Conservation (phyloP, 2,329 filamentous ascomycete genomes). For the Penicillium sp. region DNA sequence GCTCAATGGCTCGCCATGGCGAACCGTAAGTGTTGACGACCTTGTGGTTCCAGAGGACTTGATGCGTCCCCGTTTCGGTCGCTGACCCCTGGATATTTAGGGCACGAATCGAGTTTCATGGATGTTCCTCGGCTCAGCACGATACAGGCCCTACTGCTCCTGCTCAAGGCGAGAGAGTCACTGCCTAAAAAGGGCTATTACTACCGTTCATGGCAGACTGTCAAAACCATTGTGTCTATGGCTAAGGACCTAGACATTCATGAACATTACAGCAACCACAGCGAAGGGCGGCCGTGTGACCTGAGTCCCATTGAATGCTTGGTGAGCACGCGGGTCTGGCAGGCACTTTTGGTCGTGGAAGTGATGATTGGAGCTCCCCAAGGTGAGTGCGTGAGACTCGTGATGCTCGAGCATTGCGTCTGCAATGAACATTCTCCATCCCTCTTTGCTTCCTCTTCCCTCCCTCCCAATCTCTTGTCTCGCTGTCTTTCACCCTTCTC, state of each 20-base stretch:
- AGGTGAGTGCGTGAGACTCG: constrained; percentile 49
- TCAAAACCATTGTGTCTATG: constrained; percentile 89
- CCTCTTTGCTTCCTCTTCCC: too few species aligned
- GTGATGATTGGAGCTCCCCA: constrained; percentile 91
- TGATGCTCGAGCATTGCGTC: too few species aligned
- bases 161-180: constrained; percentile 88
- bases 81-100: constrained; percentile 38
- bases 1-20: constrained; percentile 91
- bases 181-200: constrained; percentile 90
- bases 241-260: constrained; percentile 84
- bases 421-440: too few species aligned
- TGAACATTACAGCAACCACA: constrained; percentile 76
- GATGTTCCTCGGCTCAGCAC: constrained; percentile 86
- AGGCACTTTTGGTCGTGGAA: constrained; percentile 77
- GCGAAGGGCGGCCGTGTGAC: constrained; percentile 63
- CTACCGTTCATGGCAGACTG: constrained; percentile 94
- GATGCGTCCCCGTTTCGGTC: background rate
- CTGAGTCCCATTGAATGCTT: constrained; percentile 68
- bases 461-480: too few species aligned
- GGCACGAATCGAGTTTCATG: constrained; percentile 88
- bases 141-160: constrained; percentile 78
- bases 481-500: too few species aligned
- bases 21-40: constrained; percentile 56
- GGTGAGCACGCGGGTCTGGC: constrained; percentile 83
- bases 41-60: background rate